Base-by-base conservation (phyloP, 495 filamentous ascomycete genomes). In the Hypoxylon crocopeplum region DNA sequence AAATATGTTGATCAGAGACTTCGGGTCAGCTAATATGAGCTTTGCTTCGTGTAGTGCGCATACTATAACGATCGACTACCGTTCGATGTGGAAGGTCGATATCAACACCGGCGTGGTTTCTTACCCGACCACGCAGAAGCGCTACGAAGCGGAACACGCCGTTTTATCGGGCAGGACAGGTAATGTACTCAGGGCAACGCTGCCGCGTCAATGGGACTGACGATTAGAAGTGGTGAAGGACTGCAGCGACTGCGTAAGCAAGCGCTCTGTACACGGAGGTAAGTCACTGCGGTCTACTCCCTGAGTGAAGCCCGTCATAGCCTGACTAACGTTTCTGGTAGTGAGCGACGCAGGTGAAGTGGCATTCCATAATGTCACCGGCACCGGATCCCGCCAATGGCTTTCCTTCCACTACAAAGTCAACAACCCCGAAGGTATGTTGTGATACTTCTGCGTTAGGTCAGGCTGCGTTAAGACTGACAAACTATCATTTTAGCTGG, bases 41-140 rank as follows among this genome's bases (percentile, higher is more conserved):
- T 12, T 21, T 48, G 24, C 20, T 8, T 22, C 3, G 5, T 39
- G 36, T 39, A 71, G 63, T 5, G 37, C 59, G 1, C 73, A 70
- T 38, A 66, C 67, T 6, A 67, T 76, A 4, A 68, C 57, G 16
- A 64, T 78, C 45, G 69, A 78, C 24, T 77, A 77, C 50, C 70
- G 75, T 64, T 53, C 70, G 54, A 75, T 76, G 71, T 78, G 76
- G 76, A 77, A 76, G 55, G 57, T 78, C 27, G 73, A 78, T 59
- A 64, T 70, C 19, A 67, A 62, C 19, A 78, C 76, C 11, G 76
- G 76, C 13, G 73, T 64, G 3, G 72, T 78, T 16, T 66, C 60
- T 12, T 69, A 64, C 37, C 73, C 75, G 6, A 64, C 37, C 27
- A 64, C 62, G 16, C 19, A 24, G 38, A 74, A 69, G 46, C 56